These are phyloP conservation scores for Exophiala sp. DNA, from an alignment of 2,329 filamentous ascomycete genomes.

Conservation along the genomic window DNA sequence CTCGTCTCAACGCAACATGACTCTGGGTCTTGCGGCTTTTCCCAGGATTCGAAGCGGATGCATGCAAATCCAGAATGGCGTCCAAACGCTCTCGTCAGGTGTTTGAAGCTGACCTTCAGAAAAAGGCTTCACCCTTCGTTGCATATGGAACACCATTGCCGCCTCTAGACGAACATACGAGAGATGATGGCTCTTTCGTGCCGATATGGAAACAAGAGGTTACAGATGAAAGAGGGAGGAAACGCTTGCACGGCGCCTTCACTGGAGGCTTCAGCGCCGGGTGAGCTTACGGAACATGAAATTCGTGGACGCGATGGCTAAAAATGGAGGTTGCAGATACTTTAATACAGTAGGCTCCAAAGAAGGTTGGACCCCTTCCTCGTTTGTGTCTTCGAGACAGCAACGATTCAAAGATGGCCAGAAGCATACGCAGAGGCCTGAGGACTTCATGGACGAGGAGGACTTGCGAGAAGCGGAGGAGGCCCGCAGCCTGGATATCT, in stretches of 20 bases:
- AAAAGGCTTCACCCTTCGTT: constrained; percentile 65
- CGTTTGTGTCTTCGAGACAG: constrained; percentile 82
- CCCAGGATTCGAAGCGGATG: no score
- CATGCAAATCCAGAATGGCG: constrained; percentile 51
- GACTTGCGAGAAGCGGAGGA: constrained; percentile 84
- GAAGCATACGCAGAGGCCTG: constrained; percentile 54
- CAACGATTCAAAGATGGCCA: constrained; percentile 68
- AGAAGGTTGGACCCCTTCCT: constrained; percentile 90
- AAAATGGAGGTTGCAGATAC: constrained; percentile 56
- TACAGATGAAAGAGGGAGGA: constrained; percentile 82
- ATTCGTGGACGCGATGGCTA: constrained; percentile 33
- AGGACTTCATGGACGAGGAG: constrained; percentile 98
- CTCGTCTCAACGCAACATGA: not conserved
- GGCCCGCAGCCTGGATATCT: constrained; percentile 65
- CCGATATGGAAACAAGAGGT: constrained; percentile 99
- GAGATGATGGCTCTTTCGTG: constrained; percentile 87
- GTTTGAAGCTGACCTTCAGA: constrained; percentile 68
- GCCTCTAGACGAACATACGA: constrained; percentile 64
- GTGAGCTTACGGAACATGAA: constrained; percentile 49
- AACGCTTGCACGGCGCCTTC: constrained; percentile 90
- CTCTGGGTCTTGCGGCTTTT: not conserved
- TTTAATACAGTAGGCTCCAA: constrained; percentile 98
- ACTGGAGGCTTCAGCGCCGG: constrained; percentile 95
- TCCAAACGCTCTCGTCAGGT: constrained; percentile 71
- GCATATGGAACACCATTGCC: constrained; percentile 81